These are phyloP conservation scores for Sclerotinia subarctica DNA, from an alignment of 2,329 filamentous ascomycete genomes.

Conservation along the genomic window DNA sequence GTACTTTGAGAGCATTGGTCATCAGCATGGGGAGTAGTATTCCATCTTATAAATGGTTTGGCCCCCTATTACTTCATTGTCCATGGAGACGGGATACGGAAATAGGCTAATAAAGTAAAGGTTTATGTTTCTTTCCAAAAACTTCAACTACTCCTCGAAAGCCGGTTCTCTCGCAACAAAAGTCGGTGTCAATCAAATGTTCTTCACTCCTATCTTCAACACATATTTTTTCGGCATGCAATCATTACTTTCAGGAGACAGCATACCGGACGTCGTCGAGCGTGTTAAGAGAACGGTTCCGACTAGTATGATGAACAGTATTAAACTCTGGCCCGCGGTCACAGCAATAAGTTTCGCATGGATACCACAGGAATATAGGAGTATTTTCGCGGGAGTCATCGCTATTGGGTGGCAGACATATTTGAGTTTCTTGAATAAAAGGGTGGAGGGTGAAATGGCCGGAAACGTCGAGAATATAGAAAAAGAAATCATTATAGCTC, in stretches of 20 bases:
- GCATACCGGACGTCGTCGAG: slow-evolving; percentile 59
- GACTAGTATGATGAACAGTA: slow-evolving; percentile 70
- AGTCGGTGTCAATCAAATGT: slow-evolving; percentile 73
- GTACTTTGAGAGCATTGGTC: slow-evolving; percentile 67
- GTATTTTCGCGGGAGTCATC: slow-evolving; percentile 73
- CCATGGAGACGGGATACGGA: background rate
- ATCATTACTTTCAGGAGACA: slow-evolving; percentile 68
- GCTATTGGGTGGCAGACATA: slow-evolving; percentile 94
- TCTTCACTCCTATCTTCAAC: slow-evolving; percentile 82
- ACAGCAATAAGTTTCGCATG: slow-evolving; percentile 87
- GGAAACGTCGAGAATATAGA: background rate
- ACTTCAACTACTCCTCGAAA: slow-evolving; percentile 81
- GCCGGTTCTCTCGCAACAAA: slow-evolving; percentile 69
- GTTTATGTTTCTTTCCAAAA: slow-evolving; percentile 74
- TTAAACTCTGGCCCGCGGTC: slow-evolving; percentile 85
- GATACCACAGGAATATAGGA: slow-evolving; percentile 73
- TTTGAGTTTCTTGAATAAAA: slow-evolving; percentile 73
- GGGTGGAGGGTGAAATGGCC: slow-evolving; percentile 56
- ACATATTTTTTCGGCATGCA: slow-evolving; percentile 81
- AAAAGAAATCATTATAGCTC: background rate
- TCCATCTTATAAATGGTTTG: slow-evolving; percentile 78
- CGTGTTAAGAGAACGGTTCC: slow-evolving; percentile 75
- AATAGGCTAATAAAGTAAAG: slow-evolving; percentile 34
- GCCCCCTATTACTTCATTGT: background rate
- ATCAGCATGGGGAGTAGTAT: slow-evolving; percentile 74